Evolutionary conservation across 768 basidiomycete species (phyloP), one percentile per base, ranked within the genome.

Genomic region (Mycena amicta): DNA sequence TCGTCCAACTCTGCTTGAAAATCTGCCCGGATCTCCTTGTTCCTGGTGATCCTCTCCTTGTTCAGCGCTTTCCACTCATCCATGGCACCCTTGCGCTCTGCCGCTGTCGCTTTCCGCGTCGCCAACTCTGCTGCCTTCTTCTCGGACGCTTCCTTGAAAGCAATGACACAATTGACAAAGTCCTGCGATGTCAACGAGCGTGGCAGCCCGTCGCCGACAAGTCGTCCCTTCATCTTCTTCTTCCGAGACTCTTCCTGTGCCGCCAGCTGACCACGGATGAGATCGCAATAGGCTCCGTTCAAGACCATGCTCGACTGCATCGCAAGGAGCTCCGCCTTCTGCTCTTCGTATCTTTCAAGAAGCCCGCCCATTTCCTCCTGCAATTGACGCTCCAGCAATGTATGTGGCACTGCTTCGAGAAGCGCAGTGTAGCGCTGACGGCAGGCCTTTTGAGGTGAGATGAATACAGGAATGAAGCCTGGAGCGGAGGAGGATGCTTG

Each of bases 261-360:
- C 1, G 57, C 66, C 2, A 66, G 22, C 33, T 68, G 67, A 18
- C 55, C 41, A 1, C 37, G 22, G n/a, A 68, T 3, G 31, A 52
- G 0, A n/a, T 56, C 45, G 28, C 61, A 66, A 50, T 67, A 66
- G 3, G 63, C 53, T 1, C 40, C 50, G 12, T 67, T 59, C 1
- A 67, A 49, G 13, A 68, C 64, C 3, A 45, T 27, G 18, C 30
- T 52, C 1, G 66, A 61, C 37, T 69, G 62, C 49, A 50, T 57
- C 5, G 11, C 27, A 27, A 66, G 29, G 30, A 68, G 33, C 6
- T 54, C 37, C 2, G 55, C 26, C 23, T 55, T 59, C 31, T 53
- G 53, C 11, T 52, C 13, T 22, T 41, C 37, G 18, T 63, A 49
- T 2, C 4, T 22, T 3, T 1, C 31, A 13, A 50, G 47, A 2